Percentiles rank a stretch among this genome's conserved stretches.
phyloP scores from a whole-genome alignment of 225 moss, liverwort and hornwort species.

The Physcomitrium patens region DNA sequence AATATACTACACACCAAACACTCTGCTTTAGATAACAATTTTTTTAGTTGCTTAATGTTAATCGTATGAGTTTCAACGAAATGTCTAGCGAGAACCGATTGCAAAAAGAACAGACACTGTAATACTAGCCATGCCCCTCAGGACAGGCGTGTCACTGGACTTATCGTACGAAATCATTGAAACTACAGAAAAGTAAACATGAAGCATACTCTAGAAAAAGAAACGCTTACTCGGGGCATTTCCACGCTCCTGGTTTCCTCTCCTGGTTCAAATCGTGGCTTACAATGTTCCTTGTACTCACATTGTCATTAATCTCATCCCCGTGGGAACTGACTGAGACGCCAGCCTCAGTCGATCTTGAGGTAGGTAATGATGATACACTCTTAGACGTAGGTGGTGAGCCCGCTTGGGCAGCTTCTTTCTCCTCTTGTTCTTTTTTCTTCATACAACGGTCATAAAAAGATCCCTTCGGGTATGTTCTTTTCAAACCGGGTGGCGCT shows the following conservation, averaged over 20 bases:
- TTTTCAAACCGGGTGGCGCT: constrained; percentile 51
- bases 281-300: neutral
- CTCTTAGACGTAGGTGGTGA: neutral
- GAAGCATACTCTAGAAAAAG: constrained; percentile 5
- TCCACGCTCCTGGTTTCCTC: constrained; percentile 51
- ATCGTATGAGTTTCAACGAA: neutral
- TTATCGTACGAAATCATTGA: neutral
- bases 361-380: neutral
- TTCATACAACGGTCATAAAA: constrained; percentile 65
- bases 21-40: neutral
- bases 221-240: constrained; percentile 47
- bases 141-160: neutral
- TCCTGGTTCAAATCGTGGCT: constrained; percentile 36
- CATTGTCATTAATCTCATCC: constrained; percentile 19
- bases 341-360: constrained; percentile 15
- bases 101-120: neutral
- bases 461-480: constrained; percentile 62
- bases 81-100: neutral
- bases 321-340: constrained; percentile 7
- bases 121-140: neutral
- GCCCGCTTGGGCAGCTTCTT: constrained; percentile 33
- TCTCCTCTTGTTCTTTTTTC: constrained; percentile 50
- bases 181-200: neutral
- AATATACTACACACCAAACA: neutral
- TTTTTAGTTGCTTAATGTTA: neutral